Evolutionary conservation across 495 filamentous ascomycete genomes (phyloP).

Genomic region (Aspergillus cristatus): DNA sequence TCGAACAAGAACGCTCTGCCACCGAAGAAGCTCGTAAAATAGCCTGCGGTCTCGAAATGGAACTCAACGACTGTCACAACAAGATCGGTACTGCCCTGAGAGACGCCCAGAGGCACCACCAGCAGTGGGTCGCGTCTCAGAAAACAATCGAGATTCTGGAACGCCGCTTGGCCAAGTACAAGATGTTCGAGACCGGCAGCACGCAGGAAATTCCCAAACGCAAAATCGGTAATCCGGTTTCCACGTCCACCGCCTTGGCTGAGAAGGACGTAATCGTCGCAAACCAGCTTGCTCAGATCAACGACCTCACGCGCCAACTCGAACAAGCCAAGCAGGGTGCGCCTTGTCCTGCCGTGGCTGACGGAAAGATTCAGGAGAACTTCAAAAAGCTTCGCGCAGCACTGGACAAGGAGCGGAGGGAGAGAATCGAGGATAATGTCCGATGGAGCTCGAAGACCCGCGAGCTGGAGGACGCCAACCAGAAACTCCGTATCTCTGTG

Average conservation of each 20-base stretch:
- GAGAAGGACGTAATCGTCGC: slow-evolving; percentile 3
- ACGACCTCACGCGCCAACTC: slow-evolving; percentile 2
- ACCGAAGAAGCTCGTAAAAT: not conserved
- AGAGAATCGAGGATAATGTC: slow-evolving; percentile 5
- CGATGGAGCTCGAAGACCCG: slow-evolving; percentile 3
- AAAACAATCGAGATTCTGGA: slow-evolving; percentile 4
- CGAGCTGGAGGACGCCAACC: slow-evolving; percentile 8
- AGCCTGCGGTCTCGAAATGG: not conserved
- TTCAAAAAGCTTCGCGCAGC: slow-evolving; percentile 3
- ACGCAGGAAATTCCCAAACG: slow-evolving; percentile 8
- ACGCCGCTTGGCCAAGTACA: slow-evolving; percentile 3
- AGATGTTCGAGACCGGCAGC: not conserved
- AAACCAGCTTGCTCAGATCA: slow-evolving; percentile 4
- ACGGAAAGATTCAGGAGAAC: not conserved
- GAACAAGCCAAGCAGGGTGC: not conserved
- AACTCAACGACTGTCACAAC: slow-evolving; percentile 1
- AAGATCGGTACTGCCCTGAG: slow-evolving; percentile 5
- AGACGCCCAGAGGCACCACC: slow-evolving; percentile 6
- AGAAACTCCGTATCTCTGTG: slow-evolving; percentile 6
- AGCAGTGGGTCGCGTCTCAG: not conserved
- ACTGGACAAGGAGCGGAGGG: slow-evolving; percentile 6
- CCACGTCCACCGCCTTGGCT: slow-evolving; percentile 6
- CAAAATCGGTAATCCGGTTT: slow-evolving; percentile 1
- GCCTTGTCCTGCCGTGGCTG: not conserved
- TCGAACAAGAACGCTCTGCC: slow-evolving; percentile 2